phyloP scores from a whole-genome alignment of 139 green algal species.

The Micractinium sp. region DNA sequence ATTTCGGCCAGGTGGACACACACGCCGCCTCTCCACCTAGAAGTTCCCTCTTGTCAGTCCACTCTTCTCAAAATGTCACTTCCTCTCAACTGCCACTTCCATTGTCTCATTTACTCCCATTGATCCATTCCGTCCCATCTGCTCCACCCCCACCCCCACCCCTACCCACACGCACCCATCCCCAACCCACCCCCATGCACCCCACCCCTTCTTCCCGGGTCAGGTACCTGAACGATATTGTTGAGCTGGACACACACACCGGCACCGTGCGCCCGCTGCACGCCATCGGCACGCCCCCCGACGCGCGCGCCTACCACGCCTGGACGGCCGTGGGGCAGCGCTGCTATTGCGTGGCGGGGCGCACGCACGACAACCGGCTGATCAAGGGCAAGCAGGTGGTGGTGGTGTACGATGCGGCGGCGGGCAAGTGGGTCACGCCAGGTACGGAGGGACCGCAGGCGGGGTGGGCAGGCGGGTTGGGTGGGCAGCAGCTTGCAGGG shows the following conservation, averaged over 20 bases:
- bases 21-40: no score
- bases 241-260: conserved; percentile 23
- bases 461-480: background rate
- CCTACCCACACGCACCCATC: background rate
- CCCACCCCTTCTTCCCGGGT: background rate
- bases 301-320: conserved; percentile 32
- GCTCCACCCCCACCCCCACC: no score
- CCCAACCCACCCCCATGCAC: background rate
- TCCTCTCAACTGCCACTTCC: no score
- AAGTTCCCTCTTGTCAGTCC: no score
- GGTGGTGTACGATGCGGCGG: background rate
- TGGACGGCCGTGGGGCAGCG: background rate
- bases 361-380: conserved; percentile 12
- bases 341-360: conserved; percentile 32
- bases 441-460: background rate
- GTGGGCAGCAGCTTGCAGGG: background rate
- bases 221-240: conserved; percentile 35
- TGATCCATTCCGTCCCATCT: background rate
- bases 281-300: background rate
- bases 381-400: conserved; percentile 23
- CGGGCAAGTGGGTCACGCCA: conserved; percentile 11
- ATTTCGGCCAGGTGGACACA: no score
- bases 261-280: background rate
- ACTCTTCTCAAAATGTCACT: no score
- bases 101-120: background rate